Evolutionary conservation across 257 asterid species (phyloP).

Genomic region (Ligustrum vulgare): DNA sequence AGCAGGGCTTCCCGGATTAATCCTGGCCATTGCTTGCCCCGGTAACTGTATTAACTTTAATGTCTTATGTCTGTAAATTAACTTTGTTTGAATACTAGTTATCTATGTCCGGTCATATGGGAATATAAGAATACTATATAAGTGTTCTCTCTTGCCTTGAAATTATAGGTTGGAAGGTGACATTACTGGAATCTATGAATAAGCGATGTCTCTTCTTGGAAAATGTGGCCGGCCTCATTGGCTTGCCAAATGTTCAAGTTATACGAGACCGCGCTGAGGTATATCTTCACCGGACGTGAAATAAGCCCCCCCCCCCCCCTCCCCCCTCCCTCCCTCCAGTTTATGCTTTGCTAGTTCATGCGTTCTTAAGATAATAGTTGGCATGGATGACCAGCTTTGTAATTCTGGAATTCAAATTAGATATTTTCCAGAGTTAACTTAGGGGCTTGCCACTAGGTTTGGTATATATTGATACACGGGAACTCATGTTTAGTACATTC

Average conservation of each 20-base stretch:
- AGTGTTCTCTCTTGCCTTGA: background rate
- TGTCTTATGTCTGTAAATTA: background rate
- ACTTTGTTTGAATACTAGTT: background rate
- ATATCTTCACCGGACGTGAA: background rate
- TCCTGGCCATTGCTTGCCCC: slow-evolving; percentile 87
- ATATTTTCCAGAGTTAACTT: slow-evolving; percentile 1
- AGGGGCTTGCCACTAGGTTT: background rate
- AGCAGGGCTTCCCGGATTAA: slow-evolving; percentile 90
- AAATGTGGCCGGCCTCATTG: slow-evolving; percentile 54
- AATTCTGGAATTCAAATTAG: background rate
- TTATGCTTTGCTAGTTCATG: background rate
- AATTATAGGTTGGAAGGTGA: slow-evolving; percentile 78
- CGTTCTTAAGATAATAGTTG: background rate
- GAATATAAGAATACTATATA: background rate
- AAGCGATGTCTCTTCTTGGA: slow-evolving; percentile 89
- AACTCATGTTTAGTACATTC: background rate
- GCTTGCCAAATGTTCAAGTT: slow-evolving; percentile 73
- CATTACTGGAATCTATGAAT: slow-evolving; percentile 78
- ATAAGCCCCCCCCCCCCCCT: too few species aligned
- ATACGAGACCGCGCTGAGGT: slow-evolving; percentile 89
- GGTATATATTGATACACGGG: background rate
- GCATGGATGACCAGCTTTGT: background rate
- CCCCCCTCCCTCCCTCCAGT: too few species aligned
- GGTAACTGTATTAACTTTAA: slow-evolving; percentile 34
- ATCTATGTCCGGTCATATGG: background rate